Evolutionary conservation across 2,329 filamentous ascomycete species (phyloP), one percentile per base, ranked within the genome.

Genomic region (Apiospora saccharicola): DNA sequence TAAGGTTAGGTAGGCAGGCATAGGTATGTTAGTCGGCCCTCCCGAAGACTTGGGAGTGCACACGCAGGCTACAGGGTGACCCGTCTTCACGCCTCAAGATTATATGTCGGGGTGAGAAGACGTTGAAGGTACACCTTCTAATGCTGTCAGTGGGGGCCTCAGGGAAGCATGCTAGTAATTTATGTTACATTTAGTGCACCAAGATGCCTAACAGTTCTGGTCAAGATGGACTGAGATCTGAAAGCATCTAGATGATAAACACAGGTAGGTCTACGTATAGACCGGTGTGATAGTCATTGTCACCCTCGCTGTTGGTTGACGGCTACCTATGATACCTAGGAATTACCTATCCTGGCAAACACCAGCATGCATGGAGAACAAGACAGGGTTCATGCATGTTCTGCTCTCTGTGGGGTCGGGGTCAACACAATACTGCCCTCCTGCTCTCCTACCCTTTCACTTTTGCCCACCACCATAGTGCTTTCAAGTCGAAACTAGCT

Each of bases 341-440:
- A 16, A 44, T 46, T 46, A 26, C n/a, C 49, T 53, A 53, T 53
- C 49, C 14, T 30, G 51, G 26, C 51, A 14, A 30, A 57, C 19
- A 34, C 10, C 51, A 34, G 51, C 24, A 30, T 34, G 51, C 51
- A 57, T 57, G 51, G 51, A 14, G 26, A 7, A 1, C 26, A 30
- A 57, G 51, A 57, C 51, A 57, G 51, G 51, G 51, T 57, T 57
- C 51, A 53, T 53, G 12, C 51, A 57, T 57, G 26, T 34, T 57
- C 26, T 57, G 51, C 51, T 53, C 13, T 24, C 26, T 30, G 3
- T 53, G 24, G 51, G 51, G 51, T 53, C 26, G 24, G 22, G 51
- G 24, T 24, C 22, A 49, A 49, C 12, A 24, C 47, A 49, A 49
- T 49, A 49, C 13, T 30, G 26, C 24, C 26, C 49, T 51, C n/a